A percentile compares a stretch with the other conserved stretches of the same genome.
These are phyloP conservation scores for Herpetomonas tarakana DNA, from an alignment of 208 protist genomes.

Conservation along the genomic window DNA sequence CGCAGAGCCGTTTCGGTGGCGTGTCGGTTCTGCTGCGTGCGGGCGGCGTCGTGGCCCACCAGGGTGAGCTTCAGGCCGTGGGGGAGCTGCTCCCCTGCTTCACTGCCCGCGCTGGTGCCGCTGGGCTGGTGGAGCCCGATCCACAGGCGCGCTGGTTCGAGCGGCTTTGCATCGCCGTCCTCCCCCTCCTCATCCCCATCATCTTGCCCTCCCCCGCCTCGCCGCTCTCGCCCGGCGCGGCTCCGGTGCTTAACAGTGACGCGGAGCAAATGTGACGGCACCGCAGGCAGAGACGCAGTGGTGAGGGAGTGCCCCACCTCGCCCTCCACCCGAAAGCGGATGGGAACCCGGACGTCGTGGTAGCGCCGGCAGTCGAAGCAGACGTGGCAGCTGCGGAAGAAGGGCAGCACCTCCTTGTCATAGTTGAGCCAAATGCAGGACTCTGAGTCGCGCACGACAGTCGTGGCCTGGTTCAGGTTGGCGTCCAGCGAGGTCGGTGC, in stretches of 20 bases:
- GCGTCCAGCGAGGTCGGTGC: background rate
- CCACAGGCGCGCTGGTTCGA: conserved; percentile 37
- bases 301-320: background rate
- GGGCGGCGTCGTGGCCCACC: conserved; percentile 25
- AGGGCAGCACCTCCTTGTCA: conserved; percentile 22
- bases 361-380: conserved; percentile 67
- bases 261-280: conserved; percentile 31
- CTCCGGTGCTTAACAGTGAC: conserved; percentile 21
- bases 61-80: conserved; percentile 45
- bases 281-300: conserved; percentile 12
- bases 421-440: conserved; percentile 48
- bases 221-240: no score
- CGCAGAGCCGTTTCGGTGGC: conserved; percentile 2
- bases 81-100: background rate
- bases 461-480: conserved; percentile 1
- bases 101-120: background rate
- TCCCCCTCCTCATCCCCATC: background rate
- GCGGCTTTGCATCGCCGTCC: background rate
- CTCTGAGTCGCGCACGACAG: conserved; percentile 6
- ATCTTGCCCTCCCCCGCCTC: no score
- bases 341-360: conserved; percentile 46
- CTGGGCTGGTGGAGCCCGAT: conserved; percentile 59
- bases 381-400: conserved; percentile 44
- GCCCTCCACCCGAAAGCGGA: conserved; percentile 17
- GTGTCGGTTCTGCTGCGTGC: conserved; percentile 1